Evolutionary conservation across 305 asterid genomes (phyloP).

Genomic region (Fraxinus ornus): DNA sequence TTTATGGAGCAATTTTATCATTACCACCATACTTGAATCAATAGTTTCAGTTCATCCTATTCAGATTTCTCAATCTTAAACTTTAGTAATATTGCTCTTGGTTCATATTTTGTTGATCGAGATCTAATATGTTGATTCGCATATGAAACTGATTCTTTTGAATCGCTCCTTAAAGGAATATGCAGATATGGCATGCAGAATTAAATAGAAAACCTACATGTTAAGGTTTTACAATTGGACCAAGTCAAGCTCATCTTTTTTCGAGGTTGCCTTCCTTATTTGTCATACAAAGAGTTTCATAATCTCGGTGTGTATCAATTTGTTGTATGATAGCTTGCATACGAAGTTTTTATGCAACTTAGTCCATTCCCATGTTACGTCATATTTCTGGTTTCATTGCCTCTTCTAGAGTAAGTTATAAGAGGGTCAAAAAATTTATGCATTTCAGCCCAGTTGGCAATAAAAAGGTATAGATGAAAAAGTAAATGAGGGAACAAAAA

Average conservation of each 20-base stretch:
- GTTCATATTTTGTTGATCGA: neutral
- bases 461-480: neutral
- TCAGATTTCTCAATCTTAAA: neutral
- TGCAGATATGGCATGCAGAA: neutral
- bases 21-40: neutral
- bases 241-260: neutral
- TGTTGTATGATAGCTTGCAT: neutral
- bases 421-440: neutral
- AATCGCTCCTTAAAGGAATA: neutral
- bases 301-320: neutral
- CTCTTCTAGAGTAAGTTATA: constrained; percentile 1
- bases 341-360: neutral
- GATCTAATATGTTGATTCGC: neutral
- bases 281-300: neutral
- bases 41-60: neutral
- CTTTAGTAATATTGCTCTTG: neutral
- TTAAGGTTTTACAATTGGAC: neutral
- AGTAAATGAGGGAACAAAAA: constrained; percentile 14
- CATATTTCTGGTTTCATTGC: neutral
- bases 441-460: neutral
- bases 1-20: neutral
- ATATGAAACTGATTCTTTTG: neutral
- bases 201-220: neutral
- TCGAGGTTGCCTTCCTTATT: neutral
- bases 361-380: neutral